Percentiles rank a stretch among this genome's conserved stretches.
Conservation (phyloP, 2,329 filamentous ascomycete genomes). For the Metarhizium anisopliae region DNA sequence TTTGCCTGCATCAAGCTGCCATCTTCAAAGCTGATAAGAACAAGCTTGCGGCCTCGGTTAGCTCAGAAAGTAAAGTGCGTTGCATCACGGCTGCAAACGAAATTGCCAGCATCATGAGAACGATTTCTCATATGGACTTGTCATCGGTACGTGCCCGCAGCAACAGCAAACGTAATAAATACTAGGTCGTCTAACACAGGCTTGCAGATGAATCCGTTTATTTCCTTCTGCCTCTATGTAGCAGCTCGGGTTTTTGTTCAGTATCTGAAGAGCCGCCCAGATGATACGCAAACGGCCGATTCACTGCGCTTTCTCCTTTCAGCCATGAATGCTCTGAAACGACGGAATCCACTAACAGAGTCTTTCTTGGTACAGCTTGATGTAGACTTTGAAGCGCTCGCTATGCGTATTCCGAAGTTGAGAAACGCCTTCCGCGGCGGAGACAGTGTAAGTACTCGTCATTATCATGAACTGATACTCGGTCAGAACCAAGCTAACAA, state of each 20-base stretch:
- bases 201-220: conserved; percentile 85
- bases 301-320: conserved; percentile 84
- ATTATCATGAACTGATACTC: not conserved
- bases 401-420: conserved; percentile 50
- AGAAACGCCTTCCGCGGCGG: conserved; percentile 44
- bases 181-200: not conserved
- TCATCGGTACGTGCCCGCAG: conserved; percentile 51
- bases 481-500: conserved; percentile 1
- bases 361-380: conserved; percentile 92
- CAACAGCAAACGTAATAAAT: not conserved
- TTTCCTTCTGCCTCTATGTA: conserved; percentile 94
- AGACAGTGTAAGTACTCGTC: conserved; percentile 36
- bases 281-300: conserved; percentile 68
- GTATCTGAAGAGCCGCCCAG: conserved; percentile 87
- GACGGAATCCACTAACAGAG: conserved; percentile 82
- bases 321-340: conserved; percentile 84
- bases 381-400: conserved; percentile 74
- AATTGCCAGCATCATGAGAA: conserved; percentile 90
- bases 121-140: conserved; percentile 84
- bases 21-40: conserved; percentile 97
- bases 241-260: conserved; percentile 91
- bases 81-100: conserved; percentile 92
- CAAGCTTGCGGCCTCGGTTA: conserved; percentile 64
- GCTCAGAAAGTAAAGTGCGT: conserved; percentile 82
- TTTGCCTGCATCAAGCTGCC: conserved; percentile 95